Base-by-base conservation (phyloP, 805 yeast genomes). In the Schizosaccharomyces japonicus region DNA sequence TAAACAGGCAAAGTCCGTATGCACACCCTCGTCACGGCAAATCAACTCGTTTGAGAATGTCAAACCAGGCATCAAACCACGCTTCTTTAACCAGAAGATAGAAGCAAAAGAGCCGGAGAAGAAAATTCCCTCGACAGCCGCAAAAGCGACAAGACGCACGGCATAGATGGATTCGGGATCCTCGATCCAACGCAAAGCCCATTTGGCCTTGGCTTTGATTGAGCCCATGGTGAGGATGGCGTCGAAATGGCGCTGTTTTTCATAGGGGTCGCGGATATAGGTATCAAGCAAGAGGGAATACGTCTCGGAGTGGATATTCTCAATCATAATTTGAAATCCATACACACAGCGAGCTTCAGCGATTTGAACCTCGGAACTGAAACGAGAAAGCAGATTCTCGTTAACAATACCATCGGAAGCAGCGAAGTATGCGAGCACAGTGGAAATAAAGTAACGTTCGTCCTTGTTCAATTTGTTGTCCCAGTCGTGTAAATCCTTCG, bases 281-380 rank as follows among this genome's bases (percentile, higher is more conserved):
- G 95, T 76, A 63, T 87, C 98, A 56, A 87, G 83, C 61, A 90
- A 74, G 55, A 90, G 69, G 5, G 96, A 87, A 69, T 87, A 87
- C 44, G 95, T 90, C 69, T 87, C 98, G 23, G 95, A 78, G 66
- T 87, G 98, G 60, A 87, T 90, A 72, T 90, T 87, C 69, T 87
- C 98, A 87, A 90, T 90, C 96, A 85, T 85, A 66, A 87, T 90
- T 70, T 87, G 98, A 81, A 90, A 87, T 45, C 98, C 98, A 64
- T 87, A 87, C 72, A 87, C 90, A 65, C 95, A 85, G 66, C 87
- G 85, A 58, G 96, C 98, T 70, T 87, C 98, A 49, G 98, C 90
- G 54, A 82, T 67, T 66, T 85, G 95, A 51, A 90, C 95, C 67
- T 87, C 96, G 54, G 94, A 94, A 50, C 93, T 78, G 69, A 87